Evolutionary conservation across 768 basidiomycete genomes (phyloP).

Genomic region (Hygrophorus pudorinus): DNA sequence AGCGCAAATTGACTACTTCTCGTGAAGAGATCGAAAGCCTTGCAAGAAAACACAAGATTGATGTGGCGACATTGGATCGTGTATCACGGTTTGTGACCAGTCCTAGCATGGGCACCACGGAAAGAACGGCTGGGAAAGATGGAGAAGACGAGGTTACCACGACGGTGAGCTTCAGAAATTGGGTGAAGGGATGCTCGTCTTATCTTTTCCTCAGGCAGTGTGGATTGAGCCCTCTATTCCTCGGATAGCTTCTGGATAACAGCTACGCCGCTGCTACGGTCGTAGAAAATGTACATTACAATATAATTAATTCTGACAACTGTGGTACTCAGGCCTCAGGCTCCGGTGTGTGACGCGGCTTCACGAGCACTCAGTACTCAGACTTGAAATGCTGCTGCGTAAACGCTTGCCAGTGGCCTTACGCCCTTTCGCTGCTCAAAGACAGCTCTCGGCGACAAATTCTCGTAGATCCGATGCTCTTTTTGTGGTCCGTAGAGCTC

Average conservation of each 20-base stretch:
- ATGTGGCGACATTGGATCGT: conserved; percentile 37
- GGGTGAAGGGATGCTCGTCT: not conserved
- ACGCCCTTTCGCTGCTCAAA: conserved; percentile 6
- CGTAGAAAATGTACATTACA: too few species aligned
- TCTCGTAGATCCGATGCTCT: conserved; percentile 68
- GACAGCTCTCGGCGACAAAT: conserved; percentile 32
- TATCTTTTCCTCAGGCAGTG: conserved; percentile 25
- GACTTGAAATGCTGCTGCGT: too few species aligned
- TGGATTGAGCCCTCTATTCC: conserved; percentile 39
- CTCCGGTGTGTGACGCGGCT: too few species aligned
- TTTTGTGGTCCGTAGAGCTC: conserved; percentile 58
- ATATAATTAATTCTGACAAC: too few species aligned
- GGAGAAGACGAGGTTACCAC: conserved; percentile 46
- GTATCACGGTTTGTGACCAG: conserved; percentile 51
- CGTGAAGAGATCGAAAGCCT: conserved; percentile 36
- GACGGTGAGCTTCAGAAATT: conserved; percentile 29
- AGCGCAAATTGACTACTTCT: conserved; percentile 40
- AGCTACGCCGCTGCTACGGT: too few species aligned
- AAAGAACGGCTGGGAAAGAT: conserved; percentile 35
- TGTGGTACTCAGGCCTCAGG: too few species aligned
- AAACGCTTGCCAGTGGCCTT: too few species aligned
- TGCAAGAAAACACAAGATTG: conserved; percentile 45
- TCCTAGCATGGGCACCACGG: conserved; percentile 43
- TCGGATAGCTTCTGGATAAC: too few species aligned
- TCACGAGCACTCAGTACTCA: too few species aligned